Conservation (phyloP, 176 grass and related monocot genomes). For the Melocanna baccifera region DNA sequence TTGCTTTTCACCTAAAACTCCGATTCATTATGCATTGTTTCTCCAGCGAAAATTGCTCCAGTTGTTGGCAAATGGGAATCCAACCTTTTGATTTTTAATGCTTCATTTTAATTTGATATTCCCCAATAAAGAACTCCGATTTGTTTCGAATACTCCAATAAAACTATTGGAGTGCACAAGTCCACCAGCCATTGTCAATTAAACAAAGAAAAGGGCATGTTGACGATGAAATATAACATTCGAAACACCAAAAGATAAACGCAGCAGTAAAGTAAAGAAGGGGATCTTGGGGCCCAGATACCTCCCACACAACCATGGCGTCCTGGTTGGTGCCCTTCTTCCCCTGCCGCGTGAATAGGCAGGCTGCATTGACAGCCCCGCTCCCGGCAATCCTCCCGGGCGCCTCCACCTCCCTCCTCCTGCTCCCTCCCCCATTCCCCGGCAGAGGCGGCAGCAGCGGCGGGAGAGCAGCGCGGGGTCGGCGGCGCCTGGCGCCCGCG, state of each 20-base stretch:
- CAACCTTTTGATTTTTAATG: background rate
- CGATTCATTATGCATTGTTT: background rate
- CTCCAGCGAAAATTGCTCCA: background rate
- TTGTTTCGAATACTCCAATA: background rate
- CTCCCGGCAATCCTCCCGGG: slow-evolving; percentile 34
- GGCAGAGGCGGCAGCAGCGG: no score
- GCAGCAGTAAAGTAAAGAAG: background rate
- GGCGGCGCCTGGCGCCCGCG: no score
- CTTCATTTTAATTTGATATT: background rate
- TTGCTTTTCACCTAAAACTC: background rate
- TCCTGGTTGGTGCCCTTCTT: slow-evolving; percentile 79
- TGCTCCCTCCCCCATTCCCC: slow-evolving; percentile 5
- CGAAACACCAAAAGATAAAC: background rate
- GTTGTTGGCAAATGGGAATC: background rate
- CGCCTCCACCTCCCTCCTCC: slow-evolving; percentile 32
- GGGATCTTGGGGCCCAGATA: slow-evolving; percentile 20
- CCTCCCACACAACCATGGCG: slow-evolving; percentile 84
- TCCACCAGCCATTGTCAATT: background rate
- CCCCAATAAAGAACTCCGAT: background rate
- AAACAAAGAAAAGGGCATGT: background rate
- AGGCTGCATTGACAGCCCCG: slow-evolving; percentile 47
- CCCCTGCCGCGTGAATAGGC: slow-evolving; percentile 67
- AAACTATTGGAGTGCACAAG: background rate
- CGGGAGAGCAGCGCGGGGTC: no score
- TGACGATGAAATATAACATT: background rate